Conservation (phyloP, 1,284 basidiomycete species). For the Sporisorium iseilematis-ciliati region DNA sequence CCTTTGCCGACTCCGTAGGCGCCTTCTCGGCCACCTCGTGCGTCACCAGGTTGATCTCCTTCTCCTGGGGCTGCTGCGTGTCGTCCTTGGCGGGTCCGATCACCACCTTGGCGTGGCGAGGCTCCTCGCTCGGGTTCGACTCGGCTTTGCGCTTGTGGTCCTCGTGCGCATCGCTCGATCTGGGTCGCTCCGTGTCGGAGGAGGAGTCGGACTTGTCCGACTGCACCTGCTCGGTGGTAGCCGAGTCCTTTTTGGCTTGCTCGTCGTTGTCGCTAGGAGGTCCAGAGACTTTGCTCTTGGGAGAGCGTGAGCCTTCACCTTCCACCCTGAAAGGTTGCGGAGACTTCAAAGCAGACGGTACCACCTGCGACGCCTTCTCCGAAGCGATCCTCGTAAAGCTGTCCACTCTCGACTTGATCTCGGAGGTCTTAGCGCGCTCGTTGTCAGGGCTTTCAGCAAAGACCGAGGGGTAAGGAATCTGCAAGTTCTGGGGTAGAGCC, state of each 20-base stretch:
- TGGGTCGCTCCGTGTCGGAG: too few species aligned
- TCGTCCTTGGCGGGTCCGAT: conserved; percentile 26
- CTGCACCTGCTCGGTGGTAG: conserved; percentile 3
- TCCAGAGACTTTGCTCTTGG: conserved; percentile 34
- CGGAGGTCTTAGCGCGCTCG: conserved; percentile 2
- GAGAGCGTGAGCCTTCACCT: conserved; percentile 20
- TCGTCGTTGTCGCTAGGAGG: conserved; percentile 12
- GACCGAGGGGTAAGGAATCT: conserved; percentile 46
- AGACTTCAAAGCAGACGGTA: neutral
- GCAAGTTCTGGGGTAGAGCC: conserved; percentile 31
- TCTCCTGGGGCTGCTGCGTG: conserved; percentile 22
- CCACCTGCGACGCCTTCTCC: conserved; percentile 9
- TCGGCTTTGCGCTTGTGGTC: conserved; percentile 26
- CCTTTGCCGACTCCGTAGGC: conserved; percentile 13
- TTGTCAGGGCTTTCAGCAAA: conserved; percentile 17
- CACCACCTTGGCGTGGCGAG: conserved; percentile 40
- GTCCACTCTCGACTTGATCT: conserved; percentile 1
- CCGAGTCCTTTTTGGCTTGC: neutral
- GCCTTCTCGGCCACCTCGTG: conserved; percentile 36
- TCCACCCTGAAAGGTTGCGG: neutral
- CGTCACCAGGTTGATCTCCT: conserved; percentile 46
- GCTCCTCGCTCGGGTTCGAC: conserved; percentile 10
- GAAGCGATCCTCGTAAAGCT: neutral
- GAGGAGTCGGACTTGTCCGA: conserved; percentile 1
- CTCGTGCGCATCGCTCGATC: conserved; percentile 5